phyloP scores from a whole-genome alignment of 139 green algal genomes.

The Chlorella sp. region DNA sequence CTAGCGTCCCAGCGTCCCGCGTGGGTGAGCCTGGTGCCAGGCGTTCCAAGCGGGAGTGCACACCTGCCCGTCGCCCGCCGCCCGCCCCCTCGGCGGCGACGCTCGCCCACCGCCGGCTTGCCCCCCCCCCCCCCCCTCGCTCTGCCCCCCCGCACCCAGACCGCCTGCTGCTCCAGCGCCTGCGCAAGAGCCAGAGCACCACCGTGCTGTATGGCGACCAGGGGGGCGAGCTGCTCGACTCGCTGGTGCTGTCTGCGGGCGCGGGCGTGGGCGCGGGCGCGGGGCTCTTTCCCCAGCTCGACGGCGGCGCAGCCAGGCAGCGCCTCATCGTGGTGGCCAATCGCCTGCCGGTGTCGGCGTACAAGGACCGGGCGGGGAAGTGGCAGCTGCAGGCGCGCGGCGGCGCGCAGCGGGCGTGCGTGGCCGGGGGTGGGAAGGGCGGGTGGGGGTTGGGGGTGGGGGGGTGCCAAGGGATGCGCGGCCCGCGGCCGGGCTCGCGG shows the following conservation, averaged over 20 bases:
- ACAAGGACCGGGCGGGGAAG: conserved; percentile 60
- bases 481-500: too few species aligned
- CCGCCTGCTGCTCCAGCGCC: conserved; percentile 78
- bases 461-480: too few species aligned
- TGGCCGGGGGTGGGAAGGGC: too few species aligned
- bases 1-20: conserved; percentile 12
- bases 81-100: too few species aligned
- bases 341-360: conserved; percentile 89
- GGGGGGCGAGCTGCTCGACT: conserved; percentile 29
- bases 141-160: conserved; percentile 45
- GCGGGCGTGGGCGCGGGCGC: too few species aligned
- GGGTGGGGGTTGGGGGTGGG: too few species aligned
- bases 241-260: conserved; percentile 30
- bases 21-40: background rate
- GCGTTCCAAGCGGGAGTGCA: too few species aligned
- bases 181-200: conserved; percentile 72
- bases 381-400: conserved; percentile 83
- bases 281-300: background rate
- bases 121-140: background rate
- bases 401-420: too few species aligned
- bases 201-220: conserved; percentile 59
- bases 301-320: conserved; percentile 32
- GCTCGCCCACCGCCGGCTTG: background rate
- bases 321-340: conserved; percentile 97
- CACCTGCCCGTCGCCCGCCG: too few species aligned